Base-by-base conservation (phyloP, 495 filamentous ascomycete species). In the Chlorociboria aeruginascens region DNA sequence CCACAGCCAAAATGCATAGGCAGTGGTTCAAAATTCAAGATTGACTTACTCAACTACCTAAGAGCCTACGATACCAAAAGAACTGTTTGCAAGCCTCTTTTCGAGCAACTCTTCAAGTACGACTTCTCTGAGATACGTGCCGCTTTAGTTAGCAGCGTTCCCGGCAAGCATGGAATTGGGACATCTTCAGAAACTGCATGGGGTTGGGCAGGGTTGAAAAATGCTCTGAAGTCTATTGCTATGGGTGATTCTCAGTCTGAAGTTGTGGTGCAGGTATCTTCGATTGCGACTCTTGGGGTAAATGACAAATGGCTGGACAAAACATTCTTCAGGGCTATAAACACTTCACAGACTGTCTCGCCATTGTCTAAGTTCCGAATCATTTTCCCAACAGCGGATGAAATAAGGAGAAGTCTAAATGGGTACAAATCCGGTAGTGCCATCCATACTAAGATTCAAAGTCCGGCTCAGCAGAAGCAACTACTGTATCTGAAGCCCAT, bases 391-490 rank as follows among this genome's bases (percentile, higher is more conserved):
- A 93, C 89, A 0, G 62, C 80, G 0, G 70, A 81, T 32, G 85
- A 92, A 53, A 85, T 94, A 51, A 77, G 85, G n/a, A 66, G 70
- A 40, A 89, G 81, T 3, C 53, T 95, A 9, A 82, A 88, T 56
- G 89, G 89, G 3, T 94, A 94, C 55, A 59, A 36, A 4, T 84
- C 84, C 1, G 89, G 89, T 6, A 72, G 69, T 2, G 89, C 86
- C 0, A 92, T 96, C 48, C 89, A 95, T 52, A 84, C 79, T 62
- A 88, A 85, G 51, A 79, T 76, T 6, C 73, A 84, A 50, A 82
- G 78, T 2, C 56, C 72, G 1, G 61, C 77, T 4, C 87, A 94
- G 47, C 62, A 68, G 36, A 86, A 83, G 51, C 89, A 95, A 61
- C 69, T 94, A 0, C 68, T 70, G 39, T 92, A 89, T 50, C 57